Evolutionary conservation across 2,329 filamentous ascomycete genomes (phyloP).

Genomic region (Grosmannia clavigera): DNA sequence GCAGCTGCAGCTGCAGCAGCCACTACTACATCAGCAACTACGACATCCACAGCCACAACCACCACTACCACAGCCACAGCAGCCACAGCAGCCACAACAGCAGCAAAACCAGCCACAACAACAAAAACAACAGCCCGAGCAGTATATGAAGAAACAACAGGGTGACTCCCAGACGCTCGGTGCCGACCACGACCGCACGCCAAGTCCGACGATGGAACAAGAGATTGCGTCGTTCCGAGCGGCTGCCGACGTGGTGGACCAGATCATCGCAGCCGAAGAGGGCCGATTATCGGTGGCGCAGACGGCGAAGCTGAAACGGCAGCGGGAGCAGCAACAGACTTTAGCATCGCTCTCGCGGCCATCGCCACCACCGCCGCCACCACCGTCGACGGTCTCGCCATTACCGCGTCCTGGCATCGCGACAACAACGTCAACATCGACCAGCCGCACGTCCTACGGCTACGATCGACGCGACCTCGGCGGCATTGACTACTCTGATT

Average conservation of each 20-base stretch:
- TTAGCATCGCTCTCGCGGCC: neutral
- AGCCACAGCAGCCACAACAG: neutral
- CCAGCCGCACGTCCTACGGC: neutral
- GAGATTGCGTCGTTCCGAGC: conserved; percentile 35
- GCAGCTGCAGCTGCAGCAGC: neutral
- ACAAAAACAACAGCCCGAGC: neutral
- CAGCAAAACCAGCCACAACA: neutral
- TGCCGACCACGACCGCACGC: conserved; percentile 3
- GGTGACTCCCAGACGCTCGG: neutral
- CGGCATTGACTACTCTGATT: conserved; percentile 5
- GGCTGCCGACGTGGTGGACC: conserved; percentile 31
- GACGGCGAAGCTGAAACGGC: conserved; percentile 13
- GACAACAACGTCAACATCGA: too few species aligned
- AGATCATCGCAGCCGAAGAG: conserved; percentile 33
- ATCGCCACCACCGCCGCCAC: conserved; percentile 1
- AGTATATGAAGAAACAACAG: neutral
- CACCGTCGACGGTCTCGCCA: neutral
- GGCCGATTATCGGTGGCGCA: conserved; percentile 11
- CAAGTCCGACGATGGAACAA: conserved; percentile 29
- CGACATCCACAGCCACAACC: neutral
- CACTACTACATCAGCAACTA: neutral
- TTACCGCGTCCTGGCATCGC: too few species aligned
- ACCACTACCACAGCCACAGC: neutral
- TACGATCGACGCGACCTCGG: conserved; percentile 4
- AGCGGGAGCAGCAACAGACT: conserved; percentile 2